Evolutionary conservation across 257 asterid species (phyloP), one percentile per base, ranked within the genome.

Genomic region (Scutellaria galericulata): DNA sequence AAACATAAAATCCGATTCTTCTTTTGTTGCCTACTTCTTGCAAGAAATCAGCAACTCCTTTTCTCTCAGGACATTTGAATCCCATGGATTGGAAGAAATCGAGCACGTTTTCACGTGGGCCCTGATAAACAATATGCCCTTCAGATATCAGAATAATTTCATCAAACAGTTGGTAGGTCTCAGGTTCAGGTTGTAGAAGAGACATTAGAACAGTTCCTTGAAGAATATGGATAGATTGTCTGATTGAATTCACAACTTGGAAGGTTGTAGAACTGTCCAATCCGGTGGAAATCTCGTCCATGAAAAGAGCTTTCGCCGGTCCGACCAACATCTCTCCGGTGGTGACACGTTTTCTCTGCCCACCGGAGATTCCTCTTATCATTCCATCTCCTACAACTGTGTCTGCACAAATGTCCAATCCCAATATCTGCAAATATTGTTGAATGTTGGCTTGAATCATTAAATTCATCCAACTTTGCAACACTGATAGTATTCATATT

Each of bases 11-110:
- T 13, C 7, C 12, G 6, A 14, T 14, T 5, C 57, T 1, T 41
- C 18, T 68, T 39, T 53, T 18, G 13, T 37, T 24, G 60, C 81
- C 1, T 76, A 86, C 91, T 78, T 86, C 91, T 80, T 86, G 87
- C 80, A 86, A 75, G 84, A 86, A 86, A 63, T 86, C 91, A n/a
- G 91, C 91, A 1, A 80, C 82, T 35, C 87, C 91, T 74, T 86
- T 84, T n/a, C 91, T 74, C 7, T 84, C 83, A 0, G 89, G 91
- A 67, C 89, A 86, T 68, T 64, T 84, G 72, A 86, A 86, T 1
- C 87, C 89, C 89, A 82, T 80, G 8, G 61, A 80, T 27, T 74
- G 71, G 48, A 86, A 86, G 67, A 84, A 86, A 7, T 83, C 83
- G 35, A 84, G 84, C 39, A 82, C 86, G 7, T 71, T 55, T 42